A percentile compares a stretch with the other conserved stretches of the same genome.
These are phyloP conservation scores for Bryoglossum gracile DNA, from an alignment of 495 filamentous ascomycete species.

Conservation along the genomic window DNA sequence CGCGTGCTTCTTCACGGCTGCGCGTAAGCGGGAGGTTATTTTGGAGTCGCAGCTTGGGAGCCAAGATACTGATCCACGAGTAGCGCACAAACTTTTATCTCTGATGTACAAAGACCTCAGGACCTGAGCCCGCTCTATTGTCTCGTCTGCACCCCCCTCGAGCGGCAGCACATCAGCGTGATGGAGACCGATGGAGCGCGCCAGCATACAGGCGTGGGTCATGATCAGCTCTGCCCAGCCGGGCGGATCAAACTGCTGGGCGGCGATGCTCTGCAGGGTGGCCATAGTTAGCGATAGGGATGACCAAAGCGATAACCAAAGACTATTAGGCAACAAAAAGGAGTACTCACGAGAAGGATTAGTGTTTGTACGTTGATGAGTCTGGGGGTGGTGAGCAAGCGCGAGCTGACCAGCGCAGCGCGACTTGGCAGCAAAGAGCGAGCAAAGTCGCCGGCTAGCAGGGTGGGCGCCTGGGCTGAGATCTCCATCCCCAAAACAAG, in stretches of 20 bases:
- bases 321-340: too few species aligned
- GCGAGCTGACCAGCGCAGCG: conserved; percentile 7
- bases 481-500: conserved; percentile 7
- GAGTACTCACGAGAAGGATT: conserved; percentile 1
- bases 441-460: conserved; percentile 5
- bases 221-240: conserved; percentile 7
- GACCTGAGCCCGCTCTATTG: conserved; percentile 5
- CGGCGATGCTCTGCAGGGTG: conserved; percentile 2
- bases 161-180: background rate
- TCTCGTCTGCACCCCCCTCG: background rate
- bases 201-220: conserved; percentile 2
- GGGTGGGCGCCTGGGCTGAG: conserved; percentile 3
- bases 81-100: conserved; percentile 4
- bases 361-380: conserved; percentile 4
- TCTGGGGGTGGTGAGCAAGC: conserved; percentile 3
- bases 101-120: background rate
- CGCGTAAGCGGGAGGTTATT: background rate
- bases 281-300: background rate
- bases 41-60: conserved; percentile 1
- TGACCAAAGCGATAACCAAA: conserved; percentile 2
- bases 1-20: background rate
- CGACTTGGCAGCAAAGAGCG: conserved; percentile 5
- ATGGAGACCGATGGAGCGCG: conserved; percentile 6
- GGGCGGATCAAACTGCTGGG: conserved; percentile 7
- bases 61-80: conserved; percentile 7